Percentiles rank a stretch among this genome's conserved stretches.
phyloP scores from a whole-genome alignment of 441 rosid genomes.

The Sinapis alba region DNA sequence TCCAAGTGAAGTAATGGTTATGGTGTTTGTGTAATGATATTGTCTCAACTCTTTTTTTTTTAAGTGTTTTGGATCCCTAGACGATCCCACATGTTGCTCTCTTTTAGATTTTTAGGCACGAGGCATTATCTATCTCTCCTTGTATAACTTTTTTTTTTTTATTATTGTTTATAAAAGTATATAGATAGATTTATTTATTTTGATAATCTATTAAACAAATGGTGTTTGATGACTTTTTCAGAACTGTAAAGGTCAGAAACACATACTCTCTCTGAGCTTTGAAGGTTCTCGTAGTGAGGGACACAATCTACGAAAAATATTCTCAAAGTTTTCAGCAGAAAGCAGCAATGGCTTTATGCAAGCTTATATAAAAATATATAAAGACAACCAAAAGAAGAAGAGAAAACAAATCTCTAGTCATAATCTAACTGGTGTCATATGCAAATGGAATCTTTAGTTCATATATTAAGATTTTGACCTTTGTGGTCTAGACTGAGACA shows the following conservation, averaged over 20 bases:
- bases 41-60: slow-evolving; percentile 26
- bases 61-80: slow-evolving; percentile 16
- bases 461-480: slow-evolving; percentile 13
- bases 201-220: not conserved
- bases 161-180: not conserved
- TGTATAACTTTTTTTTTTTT: too few species aligned
- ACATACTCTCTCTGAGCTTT: not conserved
- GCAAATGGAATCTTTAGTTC: slow-evolving; percentile 25
- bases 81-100: slow-evolving; percentile 36
- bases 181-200: not conserved
- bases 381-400: slow-evolving; percentile 1
- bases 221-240: not conserved
- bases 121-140: slow-evolving; percentile 8
- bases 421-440: slow-evolving; percentile 15
- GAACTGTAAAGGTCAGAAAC: slow-evolving; percentile 4
- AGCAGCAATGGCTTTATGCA: slow-evolving; percentile 29
- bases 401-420: not conserved
- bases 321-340: slow-evolving; percentile 33
- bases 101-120: slow-evolving; percentile 5
- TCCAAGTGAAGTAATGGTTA: slow-evolving; percentile 33
- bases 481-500: slow-evolving; percentile 17
- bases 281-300: slow-evolving; percentile 13
- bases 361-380: not conserved
- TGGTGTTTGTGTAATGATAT: slow-evolving; percentile 35
- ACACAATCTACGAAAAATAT: slow-evolving; percentile 24